These are phyloP conservation scores for Aphanomyces astaci DNA, from an alignment of 352 stramenopile genomes.

Conservation along the genomic window DNA sequence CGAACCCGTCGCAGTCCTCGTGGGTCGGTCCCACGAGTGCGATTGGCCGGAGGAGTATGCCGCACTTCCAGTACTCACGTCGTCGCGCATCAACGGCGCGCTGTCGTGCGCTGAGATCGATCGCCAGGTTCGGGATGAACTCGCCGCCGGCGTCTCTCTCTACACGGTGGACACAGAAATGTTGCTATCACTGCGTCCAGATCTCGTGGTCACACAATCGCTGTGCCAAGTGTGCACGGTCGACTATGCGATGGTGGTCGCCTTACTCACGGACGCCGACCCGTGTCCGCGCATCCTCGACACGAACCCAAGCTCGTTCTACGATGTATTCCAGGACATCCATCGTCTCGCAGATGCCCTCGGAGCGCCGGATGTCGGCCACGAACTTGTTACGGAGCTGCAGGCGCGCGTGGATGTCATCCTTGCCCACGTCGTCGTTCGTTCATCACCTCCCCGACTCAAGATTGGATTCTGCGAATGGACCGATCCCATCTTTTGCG, in stretches of 20 bases:
- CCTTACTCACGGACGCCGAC: background rate
- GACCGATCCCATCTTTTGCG: conserved; percentile 19
- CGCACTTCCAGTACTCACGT: conserved; percentile 8
- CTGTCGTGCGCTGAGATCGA: conserved; percentile 11
- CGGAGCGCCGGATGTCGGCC: background rate
- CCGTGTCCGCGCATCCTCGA: conserved; percentile 5
- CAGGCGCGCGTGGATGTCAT: background rate
- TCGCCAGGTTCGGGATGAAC: conserved; percentile 3
- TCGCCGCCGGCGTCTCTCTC: background rate
- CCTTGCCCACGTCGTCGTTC: background rate
- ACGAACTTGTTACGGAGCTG: background rate
- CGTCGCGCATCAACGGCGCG: conserved; percentile 8
- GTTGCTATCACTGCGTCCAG: background rate
- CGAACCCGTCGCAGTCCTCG: background rate
- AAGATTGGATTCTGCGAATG: conserved; percentile 19
- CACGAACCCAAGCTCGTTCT: conserved; percentile 5
- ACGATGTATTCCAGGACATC: conserved; percentile 10
- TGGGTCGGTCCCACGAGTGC: conserved; percentile 19
- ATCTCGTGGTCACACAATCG: conserved; percentile 18
- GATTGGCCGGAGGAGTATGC: conserved; percentile 5
- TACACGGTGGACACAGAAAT: conserved; percentile 13
- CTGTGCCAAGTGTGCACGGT: conserved; percentile 17
- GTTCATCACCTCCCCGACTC: background rate
- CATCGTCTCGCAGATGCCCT: background rate
- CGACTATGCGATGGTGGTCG: conserved; percentile 7